Conservation (phyloP, 2,329 filamentous ascomycete genomes). For the Drechslerella dactyloides region DNA sequence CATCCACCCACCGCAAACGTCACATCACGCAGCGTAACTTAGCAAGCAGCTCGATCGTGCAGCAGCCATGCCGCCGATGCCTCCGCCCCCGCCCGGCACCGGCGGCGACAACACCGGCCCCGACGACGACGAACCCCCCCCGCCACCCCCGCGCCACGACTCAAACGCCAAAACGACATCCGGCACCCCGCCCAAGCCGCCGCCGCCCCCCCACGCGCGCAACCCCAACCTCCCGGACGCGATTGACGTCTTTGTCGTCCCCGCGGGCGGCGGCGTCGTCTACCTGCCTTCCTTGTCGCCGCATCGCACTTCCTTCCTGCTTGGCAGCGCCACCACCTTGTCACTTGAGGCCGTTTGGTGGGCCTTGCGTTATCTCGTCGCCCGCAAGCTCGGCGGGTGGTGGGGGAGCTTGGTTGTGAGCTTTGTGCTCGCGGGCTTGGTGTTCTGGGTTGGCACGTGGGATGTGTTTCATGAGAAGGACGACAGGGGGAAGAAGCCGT, state of each 20-base stretch:
- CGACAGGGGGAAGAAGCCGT: slow-evolving; percentile 30
- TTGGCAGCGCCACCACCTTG: slow-evolving; percentile 51
- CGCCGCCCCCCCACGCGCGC: slow-evolving; percentile 33
- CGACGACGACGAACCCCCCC: slow-evolving; percentile 51
- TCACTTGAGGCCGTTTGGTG: slow-evolving; percentile 32
- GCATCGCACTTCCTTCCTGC: slow-evolving; percentile 53
- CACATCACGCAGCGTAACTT: neutral
- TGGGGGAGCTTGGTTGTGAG: slow-evolving; percentile 35
- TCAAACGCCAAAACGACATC: slow-evolving; percentile 51
- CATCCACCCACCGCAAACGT: neutral
- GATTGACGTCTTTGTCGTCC: slow-evolving; percentile 54
- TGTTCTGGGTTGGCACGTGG: slow-evolving; percentile 36
- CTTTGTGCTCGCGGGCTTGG: slow-evolving; percentile 34
- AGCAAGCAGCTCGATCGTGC: neutral
- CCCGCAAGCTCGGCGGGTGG: slow-evolving; percentile 34
- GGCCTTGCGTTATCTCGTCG: slow-evolving; percentile 13
- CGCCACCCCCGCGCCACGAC: slow-evolving; percentile 52
- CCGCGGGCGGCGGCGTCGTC: slow-evolving; percentile 53
- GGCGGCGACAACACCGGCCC: neutral
- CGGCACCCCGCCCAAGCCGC: slow-evolving; percentile 46
- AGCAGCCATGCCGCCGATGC: slow-evolving; percentile 15
- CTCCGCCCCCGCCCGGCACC: slow-evolving; percentile 15
- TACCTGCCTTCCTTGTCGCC: slow-evolving; percentile 53
- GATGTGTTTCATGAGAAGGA: slow-evolving; percentile 29
- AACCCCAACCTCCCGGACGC: slow-evolving; percentile 43